Base-by-base conservation (phyloP, 1,139 yeast genomes). In the Taphrina confusa region DNA sequence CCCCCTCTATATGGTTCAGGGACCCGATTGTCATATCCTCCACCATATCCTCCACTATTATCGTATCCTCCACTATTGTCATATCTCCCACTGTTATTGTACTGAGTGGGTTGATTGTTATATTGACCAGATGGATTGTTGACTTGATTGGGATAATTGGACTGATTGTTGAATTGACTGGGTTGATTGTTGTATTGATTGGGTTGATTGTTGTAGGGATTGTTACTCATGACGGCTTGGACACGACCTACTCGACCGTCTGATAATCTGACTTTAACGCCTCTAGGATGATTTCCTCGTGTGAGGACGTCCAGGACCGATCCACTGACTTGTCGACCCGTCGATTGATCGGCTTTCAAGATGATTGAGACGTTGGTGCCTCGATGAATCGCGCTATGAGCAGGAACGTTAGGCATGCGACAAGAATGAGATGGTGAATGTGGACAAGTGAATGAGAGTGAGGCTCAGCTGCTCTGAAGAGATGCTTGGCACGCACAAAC, bases 201-300 rank as follows among this genome's bases (percentile, higher is more conserved):
- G 16, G 37, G n/a, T 11, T 28, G 33, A 9, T 25, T 25, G 31
- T 9, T 11, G 16, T n/a, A 5, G 9, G 8, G 33, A 9, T 25
- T 25, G 31, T 34, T 18, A 22, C 12, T 31, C 18, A 27, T n/a
- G 25, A 52, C 40, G 9, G 46, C 44, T 20, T 56, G 60, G 9
- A 56, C 60, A 8, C 60, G 54, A 8, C 60, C 60, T 33, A 56
- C 22, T 5, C 54, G 18, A 2, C 60, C 60, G 44, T 56, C 60
- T 16, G 27, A 25, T 9, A 56, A 22, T 23, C 60, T 36, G 12
- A 56, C 60, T 18, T 56, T 56, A 23, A 56, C 33, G 14, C 60
- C 60, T 14, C 60, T 37, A 8, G 45, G 60, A 22, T 56, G 60
- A 12, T 56, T 40, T 8, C 54, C 60, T 4, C 60, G 36, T 18